Evolutionary conservation across 2,329 filamentous ascomycete genomes (phyloP).

Genomic region (Penicillium sp.): DNA sequence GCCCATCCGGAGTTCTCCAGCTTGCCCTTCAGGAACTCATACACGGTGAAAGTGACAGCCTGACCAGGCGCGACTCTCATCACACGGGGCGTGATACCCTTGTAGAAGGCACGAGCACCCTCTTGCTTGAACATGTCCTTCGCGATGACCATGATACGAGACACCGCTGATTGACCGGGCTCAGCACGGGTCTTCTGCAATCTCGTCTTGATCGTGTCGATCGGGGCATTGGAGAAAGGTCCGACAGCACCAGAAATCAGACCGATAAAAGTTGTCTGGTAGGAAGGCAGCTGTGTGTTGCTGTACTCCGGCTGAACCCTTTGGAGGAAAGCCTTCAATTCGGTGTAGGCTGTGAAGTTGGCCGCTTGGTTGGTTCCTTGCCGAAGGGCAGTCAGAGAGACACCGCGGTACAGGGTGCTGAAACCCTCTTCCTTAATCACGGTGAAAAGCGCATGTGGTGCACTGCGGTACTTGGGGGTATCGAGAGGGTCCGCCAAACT

Average conservation of each 20-base stretch:
- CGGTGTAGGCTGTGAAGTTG: slow-evolving; percentile 96
- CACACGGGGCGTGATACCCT: slow-evolving; percentile 93
- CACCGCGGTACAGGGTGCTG: slow-evolving; percentile 81
- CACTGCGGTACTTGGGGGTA: slow-evolving; percentile 93
- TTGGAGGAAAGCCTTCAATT: slow-evolving; percentile 77
- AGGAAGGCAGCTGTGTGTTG: slow-evolving; percentile 62
- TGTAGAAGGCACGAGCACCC: slow-evolving; percentile 90
- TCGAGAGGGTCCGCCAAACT: slow-evolving; percentile 94
- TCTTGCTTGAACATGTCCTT: slow-evolving; percentile 87
- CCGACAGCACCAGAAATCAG: slow-evolving; percentile 90
- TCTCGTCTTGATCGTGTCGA: slow-evolving; percentile 97
- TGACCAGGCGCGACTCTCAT: slow-evolving; percentile 97
- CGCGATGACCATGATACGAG: slow-evolving; percentile 69
- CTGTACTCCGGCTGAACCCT: slow-evolving; percentile 61
- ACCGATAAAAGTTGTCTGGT: slow-evolving; percentile 84
- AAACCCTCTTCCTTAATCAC: slow-evolving; percentile 84
- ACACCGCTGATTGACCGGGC: slow-evolving; percentile 69
- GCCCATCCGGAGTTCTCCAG: slow-evolving; percentile 58
- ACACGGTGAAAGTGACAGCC: slow-evolving; percentile 67
- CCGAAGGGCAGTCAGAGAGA: slow-evolving; percentile 81
- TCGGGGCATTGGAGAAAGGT: slow-evolving; percentile 89
- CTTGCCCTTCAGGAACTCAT: slow-evolving; percentile 66
- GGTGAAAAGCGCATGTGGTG: slow-evolving; percentile 74
- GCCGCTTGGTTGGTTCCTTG: slow-evolving; percentile 96
- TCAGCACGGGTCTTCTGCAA: slow-evolving; percentile 81